Conservation (phyloP, 352 stramenopile species). For the Peronospora belbahrii region DNA sequence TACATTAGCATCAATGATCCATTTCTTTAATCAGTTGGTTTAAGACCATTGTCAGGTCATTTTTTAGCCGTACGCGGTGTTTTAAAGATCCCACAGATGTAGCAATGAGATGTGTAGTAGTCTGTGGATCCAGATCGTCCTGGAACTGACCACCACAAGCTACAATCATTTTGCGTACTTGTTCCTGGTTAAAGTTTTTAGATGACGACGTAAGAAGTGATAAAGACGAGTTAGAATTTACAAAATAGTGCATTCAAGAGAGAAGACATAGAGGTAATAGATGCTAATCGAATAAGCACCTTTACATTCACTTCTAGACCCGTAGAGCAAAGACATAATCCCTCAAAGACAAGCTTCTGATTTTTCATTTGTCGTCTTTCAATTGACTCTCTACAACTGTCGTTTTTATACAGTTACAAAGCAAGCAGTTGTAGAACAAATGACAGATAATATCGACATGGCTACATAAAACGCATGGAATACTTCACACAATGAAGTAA, state of each 20-base stretch:
- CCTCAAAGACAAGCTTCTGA: constrained; percentile 34
- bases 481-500: too few species aligned
- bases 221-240: neutral
- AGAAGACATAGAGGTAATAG: constrained; percentile 1
- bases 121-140: constrained; percentile 37
- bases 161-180: constrained; percentile 62
- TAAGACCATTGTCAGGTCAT: neutral
- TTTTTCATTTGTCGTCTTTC: constrained; percentile 6
- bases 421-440: constrained; percentile 8
- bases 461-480: constrained; percentile 19
- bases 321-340: constrained; percentile 45
- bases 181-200: constrained; percentile 28
- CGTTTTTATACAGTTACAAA: too few species aligned
- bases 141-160: constrained; percentile 50
- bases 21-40: neutral
- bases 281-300: constrained; percentile 12
- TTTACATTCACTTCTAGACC: constrained; percentile 46
- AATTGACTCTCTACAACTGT: neutral
- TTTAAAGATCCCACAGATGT: constrained; percentile 56
- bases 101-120: constrained; percentile 61
- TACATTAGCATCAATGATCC: too few species aligned
- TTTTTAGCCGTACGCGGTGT: constrained; percentile 35
- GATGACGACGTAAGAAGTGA: neutral
- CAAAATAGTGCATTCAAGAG: neutral
- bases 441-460: too few species aligned